A percentile compares a stretch with the other conserved stretches of the same genome.
Evolutionary conservation across 2,329 filamentous ascomycete genomes (phyloP).

Genomic region (Colletotrichum aenigma): DNA sequence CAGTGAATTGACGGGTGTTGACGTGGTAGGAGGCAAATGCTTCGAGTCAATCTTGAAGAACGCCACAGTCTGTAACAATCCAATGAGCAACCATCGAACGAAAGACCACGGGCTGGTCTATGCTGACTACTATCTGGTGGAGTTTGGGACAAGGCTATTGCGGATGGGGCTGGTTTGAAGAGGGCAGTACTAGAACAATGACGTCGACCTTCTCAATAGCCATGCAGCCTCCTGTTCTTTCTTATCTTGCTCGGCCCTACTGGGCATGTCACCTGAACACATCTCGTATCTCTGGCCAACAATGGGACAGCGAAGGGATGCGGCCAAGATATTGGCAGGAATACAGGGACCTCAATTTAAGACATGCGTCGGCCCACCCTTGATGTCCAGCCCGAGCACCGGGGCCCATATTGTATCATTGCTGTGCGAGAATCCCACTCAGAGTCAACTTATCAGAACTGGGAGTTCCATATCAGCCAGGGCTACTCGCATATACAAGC

Average conservation of each 20-base stretch:
- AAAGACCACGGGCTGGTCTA: conserved; percentile 46
- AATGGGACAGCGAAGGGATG: not conserved
- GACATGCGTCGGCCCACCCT: not conserved
- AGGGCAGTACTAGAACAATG: not conserved
- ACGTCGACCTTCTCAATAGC: not conserved
- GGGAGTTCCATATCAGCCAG: not conserved
- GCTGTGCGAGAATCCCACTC: not conserved
- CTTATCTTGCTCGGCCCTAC: not conserved
- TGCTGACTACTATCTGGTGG: conserved; percentile 49
- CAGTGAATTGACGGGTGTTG: not conserved
- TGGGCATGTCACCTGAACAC: not conserved
- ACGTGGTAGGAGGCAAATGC: no score
- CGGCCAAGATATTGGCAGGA: not conserved
- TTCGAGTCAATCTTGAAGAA: not conserved
- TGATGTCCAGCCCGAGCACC: not conserved
- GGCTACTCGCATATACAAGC: not conserved
- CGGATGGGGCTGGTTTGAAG: conserved; percentile 28
- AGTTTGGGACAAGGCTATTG: conserved; percentile 49
- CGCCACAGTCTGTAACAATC: conserved; percentile 22
- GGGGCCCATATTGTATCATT: not conserved
- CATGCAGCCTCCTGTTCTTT: not conserved
- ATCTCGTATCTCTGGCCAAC: not conserved
- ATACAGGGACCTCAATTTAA: not conserved
- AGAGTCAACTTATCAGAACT: not conserved
- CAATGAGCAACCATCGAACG: conserved; percentile 24